These are phyloP conservation scores for Saccharomycopsis sp. DNA, from an alignment of 805 yeast species.

Conservation along the genomic window DNA sequence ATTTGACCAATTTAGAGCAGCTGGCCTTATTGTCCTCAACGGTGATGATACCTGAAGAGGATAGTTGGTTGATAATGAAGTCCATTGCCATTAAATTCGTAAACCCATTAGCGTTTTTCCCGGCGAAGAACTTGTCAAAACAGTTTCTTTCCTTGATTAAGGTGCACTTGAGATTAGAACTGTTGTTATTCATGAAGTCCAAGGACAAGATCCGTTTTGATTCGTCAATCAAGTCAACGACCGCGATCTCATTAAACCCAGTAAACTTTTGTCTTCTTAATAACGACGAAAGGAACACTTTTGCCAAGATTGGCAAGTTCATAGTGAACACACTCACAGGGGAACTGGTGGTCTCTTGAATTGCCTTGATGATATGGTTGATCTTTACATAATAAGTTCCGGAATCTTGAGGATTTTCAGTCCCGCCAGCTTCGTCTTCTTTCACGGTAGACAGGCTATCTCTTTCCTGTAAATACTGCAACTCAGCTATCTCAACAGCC, in stretches of 20 bases:
- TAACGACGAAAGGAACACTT: slow-evolving; percentile 65
- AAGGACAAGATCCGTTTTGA: slow-evolving; percentile 47
- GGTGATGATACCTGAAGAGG: slow-evolving; percentile 70
- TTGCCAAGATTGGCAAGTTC: slow-evolving; percentile 59
- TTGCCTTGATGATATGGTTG: slow-evolving; percentile 70
- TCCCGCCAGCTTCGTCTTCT: slow-evolving; percentile 7
- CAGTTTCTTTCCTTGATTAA: slow-evolving; percentile 5
- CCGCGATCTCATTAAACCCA: slow-evolving; percentile 60
- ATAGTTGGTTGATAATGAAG: slow-evolving; percentile 57
- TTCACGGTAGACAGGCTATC: slow-evolving; percentile 8
- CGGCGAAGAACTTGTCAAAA: slow-evolving; percentile 10
- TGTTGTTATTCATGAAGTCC: slow-evolving; percentile 23
- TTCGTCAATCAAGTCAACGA: slow-evolving; percentile 80
- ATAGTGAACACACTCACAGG: slow-evolving; percentile 58
- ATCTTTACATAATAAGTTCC: slow-evolving; percentile 55
- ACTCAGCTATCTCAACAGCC: slow-evolving; percentile 83
- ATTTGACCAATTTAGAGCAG: slow-evolving; percentile 53
- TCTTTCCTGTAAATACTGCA: slow-evolving; percentile 39
- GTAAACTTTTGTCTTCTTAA: slow-evolving; percentile 57
- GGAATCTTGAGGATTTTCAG: slow-evolving; percentile 26
- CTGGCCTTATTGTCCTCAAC: slow-evolving; percentile 67
- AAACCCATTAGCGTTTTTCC: neutral
- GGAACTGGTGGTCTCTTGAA: slow-evolving; percentile 69
- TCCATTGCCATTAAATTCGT: slow-evolving; percentile 44
- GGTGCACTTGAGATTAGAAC: slow-evolving; percentile 9